Conservation (phyloP, 371 early-diverging fungal species). For the Amoeboradix gromovi region DNA sequence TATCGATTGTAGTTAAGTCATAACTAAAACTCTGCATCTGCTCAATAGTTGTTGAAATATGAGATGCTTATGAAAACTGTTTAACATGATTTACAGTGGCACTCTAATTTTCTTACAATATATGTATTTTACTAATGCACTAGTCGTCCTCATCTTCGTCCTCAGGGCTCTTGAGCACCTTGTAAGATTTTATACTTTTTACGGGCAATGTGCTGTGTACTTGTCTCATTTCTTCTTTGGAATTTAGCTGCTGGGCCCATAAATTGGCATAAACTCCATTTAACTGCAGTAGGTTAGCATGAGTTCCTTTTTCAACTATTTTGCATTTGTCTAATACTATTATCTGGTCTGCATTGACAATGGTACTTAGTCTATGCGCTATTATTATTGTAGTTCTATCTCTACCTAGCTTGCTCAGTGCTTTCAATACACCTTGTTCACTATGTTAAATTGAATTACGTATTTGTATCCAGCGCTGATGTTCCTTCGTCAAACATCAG, state of each 20-base stretch:
- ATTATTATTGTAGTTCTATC: conserved; percentile 13
- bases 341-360: conserved; percentile 44
- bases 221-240: no score
- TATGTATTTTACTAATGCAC: no score
- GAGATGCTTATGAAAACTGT: no score
- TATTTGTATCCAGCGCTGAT: conserved; percentile 62
- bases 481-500: conserved; percentile 29
- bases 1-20: no score
- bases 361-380: conserved; percentile 21
- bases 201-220: no score
- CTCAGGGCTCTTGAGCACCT: no score
- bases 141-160: no score
- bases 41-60: no score
- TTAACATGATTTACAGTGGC: no score
- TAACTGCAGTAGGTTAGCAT: conserved; percentile 33
- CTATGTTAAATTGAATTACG: conserved; percentile 8
- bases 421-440: conserved; percentile 31
- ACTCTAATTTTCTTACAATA: no score
- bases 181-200: no score
- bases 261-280: conserved; percentile 34
- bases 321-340: conserved; percentile 32
- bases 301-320: conserved; percentile 59
- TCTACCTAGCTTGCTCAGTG: conserved; percentile 5
- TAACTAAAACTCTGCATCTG: no score
- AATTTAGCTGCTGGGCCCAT: conserved; percentile 46